Conservation (phyloP, 1,284 basidiomycete genomes). For the Stereum hirsutum region DNA sequence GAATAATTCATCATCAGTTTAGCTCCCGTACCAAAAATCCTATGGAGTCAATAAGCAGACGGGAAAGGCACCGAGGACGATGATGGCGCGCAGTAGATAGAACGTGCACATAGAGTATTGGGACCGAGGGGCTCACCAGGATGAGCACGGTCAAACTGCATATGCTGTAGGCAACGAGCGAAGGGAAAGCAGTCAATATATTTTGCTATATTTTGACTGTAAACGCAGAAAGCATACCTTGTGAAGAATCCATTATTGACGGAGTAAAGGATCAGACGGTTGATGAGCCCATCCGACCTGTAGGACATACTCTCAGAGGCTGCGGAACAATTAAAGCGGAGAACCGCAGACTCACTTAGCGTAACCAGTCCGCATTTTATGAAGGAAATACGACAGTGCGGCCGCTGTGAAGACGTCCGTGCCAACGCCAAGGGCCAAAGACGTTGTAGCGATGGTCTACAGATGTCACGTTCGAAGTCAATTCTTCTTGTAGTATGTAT, state of each 20-base stretch:
- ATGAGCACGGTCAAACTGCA: slow-evolving; percentile 49
- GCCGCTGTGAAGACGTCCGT: slow-evolving; percentile 40
- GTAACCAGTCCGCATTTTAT: slow-evolving; percentile 37
- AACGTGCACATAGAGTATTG: not conserved
- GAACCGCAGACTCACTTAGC: slow-evolving; percentile 19
- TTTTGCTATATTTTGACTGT: too few relatives aligned
- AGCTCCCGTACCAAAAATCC: not conserved
- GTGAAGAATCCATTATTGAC: slow-evolving; percentile 57
- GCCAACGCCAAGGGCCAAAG: slow-evolving; percentile 33
- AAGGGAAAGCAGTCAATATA: slow-evolving; percentile 1
- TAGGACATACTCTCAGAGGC: not conserved
- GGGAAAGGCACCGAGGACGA: not conserved
- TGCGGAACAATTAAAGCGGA: slow-evolving; percentile 2
- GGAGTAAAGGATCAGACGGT: slow-evolving; percentile 40
- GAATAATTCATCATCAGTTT: not conserved
- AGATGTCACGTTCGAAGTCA: too few relatives aligned
- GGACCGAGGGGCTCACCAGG: slow-evolving; percentile 29
- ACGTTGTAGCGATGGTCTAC: slow-evolving; percentile 30
- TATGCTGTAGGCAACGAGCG: slow-evolving; percentile 26
- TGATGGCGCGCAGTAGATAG: not conserved
- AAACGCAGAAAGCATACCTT: slow-evolving; percentile 32
- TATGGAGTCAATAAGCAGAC: not conserved
- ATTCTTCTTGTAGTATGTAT: too few relatives aligned
- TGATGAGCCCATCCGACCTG: slow-evolving; percentile 55
- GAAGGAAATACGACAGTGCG: slow-evolving; percentile 43